phyloP scores from a whole-genome alignment of 2,329 filamentous ascomycete genomes.

The Dryadomyces quercus-mongolicae region DNA sequence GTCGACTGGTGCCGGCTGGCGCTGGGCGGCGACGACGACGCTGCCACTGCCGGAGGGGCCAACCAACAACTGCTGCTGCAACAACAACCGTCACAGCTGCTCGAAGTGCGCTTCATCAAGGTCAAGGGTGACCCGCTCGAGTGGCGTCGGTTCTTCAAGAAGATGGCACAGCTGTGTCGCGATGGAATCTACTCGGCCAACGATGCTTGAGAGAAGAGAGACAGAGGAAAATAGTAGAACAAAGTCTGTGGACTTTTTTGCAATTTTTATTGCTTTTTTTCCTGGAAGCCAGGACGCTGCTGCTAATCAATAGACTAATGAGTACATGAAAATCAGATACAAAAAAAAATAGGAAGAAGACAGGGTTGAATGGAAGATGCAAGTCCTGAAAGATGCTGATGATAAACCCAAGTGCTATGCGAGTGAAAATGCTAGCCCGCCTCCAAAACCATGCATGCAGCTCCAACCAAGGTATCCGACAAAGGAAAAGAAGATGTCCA shows the following conservation, averaged over 20 bases:
- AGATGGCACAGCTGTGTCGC: constrained; percentile 76
- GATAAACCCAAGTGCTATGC: no score
- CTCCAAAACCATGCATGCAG: not conserved
- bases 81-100: constrained; percentile 47
- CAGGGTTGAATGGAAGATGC: not conserved
- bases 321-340: not conserved
- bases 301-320: not conserved
- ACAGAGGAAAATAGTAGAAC: not conserved
- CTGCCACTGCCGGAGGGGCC: constrained; percentile 8
- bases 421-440: not conserved
- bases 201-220: constrained; percentile 4
- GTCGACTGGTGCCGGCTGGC: constrained; percentile 50
- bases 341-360: not conserved
- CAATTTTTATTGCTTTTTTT: not conserved
- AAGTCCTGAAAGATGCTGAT: not conserved
- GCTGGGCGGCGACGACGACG: constrained; percentile 21
- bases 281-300: not conserved
- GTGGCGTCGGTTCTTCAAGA: constrained; percentile 96
- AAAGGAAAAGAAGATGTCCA: no score
- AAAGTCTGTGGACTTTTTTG: not conserved
- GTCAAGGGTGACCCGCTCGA: constrained; percentile 91
- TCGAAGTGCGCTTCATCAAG: constrained; percentile 88
- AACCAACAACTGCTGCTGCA: constrained; percentile 15
- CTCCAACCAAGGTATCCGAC: no score
- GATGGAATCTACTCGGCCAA: constrained; percentile 55